Evolutionary conservation across 1,139 yeast species (phyloP).

Genomic region (Hyphopichia wangnamkhiaoensis): DNA sequence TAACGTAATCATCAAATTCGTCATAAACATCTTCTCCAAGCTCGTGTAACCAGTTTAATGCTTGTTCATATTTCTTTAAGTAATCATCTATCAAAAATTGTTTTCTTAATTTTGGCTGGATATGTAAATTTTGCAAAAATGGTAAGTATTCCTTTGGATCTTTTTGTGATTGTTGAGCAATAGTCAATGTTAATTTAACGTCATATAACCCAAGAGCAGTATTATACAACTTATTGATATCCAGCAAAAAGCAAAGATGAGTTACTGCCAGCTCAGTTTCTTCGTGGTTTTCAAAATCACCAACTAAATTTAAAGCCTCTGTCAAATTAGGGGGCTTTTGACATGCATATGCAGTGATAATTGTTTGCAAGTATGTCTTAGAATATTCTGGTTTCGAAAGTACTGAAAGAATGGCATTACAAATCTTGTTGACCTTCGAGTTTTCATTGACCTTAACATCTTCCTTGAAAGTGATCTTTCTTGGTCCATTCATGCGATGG

Average conservation of each 20-base stretch:
- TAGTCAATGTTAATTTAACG: conserved; percentile 71
- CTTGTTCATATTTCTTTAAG: conserved; percentile 66
- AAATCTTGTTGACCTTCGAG: conserved; percentile 75
- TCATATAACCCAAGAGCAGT: conserved; percentile 84
- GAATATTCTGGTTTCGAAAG: conserved; percentile 55
- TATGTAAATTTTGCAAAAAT: conserved; percentile 77
- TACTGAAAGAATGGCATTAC: conserved; percentile 66
- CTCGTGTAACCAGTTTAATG: conserved; percentile 64
- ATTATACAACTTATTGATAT: conserved; percentile 77
- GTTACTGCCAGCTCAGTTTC: conserved; percentile 67
- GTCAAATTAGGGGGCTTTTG: conserved; percentile 83
- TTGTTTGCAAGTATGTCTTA: conserved; percentile 67
- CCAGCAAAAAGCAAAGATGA: conserved; percentile 88
- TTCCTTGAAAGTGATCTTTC: conserved; percentile 27
- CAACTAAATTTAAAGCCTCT: conserved; percentile 69
- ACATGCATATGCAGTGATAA: conserved; percentile 90
- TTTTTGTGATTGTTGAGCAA: conserved; percentile 95
- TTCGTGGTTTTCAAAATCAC: conserved; percentile 44
- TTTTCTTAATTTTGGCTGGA: conserved; percentile 64
- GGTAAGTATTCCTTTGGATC: conserved; percentile 98
- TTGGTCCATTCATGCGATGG: conserved; percentile 9
- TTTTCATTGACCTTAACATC: conserved; percentile 31
- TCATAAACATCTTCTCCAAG: conserved; percentile 47
- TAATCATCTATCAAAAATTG: conserved; percentile 79
- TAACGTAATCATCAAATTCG: conserved; percentile 71